Evolutionary conservation across 2,329 filamentous ascomycete genomes (phyloP).

Genomic region (Ilyonectria mors-panacis): DNA sequence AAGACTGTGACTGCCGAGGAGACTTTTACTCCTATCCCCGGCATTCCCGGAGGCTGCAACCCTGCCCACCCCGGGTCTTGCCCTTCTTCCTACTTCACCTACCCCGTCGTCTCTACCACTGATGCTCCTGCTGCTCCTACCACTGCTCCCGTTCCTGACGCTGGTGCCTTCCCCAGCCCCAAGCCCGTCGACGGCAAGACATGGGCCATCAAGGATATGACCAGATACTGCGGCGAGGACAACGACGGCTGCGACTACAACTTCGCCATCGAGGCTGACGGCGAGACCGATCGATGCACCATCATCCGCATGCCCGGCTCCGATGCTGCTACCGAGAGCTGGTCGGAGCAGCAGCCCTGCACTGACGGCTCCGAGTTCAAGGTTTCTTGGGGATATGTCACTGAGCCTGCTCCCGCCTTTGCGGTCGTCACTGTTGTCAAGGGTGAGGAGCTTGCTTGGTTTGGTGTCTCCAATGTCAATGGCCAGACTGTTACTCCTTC

Average conservation of each 20-base stretch:
- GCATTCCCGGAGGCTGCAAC: constrained; percentile 24
- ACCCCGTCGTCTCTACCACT: constrained; percentile 2
- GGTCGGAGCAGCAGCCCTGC: constrained; percentile 36
- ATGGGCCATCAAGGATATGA: constrained; percentile 35
- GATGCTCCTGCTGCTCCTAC: not conserved
- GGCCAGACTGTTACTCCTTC: constrained; percentile 35
- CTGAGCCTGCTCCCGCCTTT: constrained; percentile 36
- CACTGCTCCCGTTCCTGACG: not conserved
- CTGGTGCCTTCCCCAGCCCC: constrained; percentile 24
- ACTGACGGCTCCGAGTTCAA: constrained; percentile 30
- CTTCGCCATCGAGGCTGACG: constrained; percentile 33
- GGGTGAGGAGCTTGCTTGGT: constrained; percentile 40
- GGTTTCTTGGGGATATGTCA: constrained; percentile 39
- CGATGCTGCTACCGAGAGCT: constrained; percentile 35
- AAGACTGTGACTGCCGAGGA: not conserved
- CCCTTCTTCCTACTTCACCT: constrained; percentile 30
- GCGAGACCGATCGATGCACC: constrained; percentile 37
- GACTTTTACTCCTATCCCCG: constrained; percentile 14
- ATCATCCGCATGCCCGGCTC: constrained; percentile 34
- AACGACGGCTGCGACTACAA: constrained; percentile 38
- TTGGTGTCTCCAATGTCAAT: constrained; percentile 36
- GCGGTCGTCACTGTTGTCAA: constrained; percentile 36
- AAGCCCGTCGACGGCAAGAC: constrained; percentile 26
- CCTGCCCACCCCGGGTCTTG: constrained; percentile 21
- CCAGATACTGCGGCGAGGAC: constrained; percentile 35